phyloP scores from a whole-genome alignment of 129 eudicot genomes.

The Tagetes erecta region DNA sequence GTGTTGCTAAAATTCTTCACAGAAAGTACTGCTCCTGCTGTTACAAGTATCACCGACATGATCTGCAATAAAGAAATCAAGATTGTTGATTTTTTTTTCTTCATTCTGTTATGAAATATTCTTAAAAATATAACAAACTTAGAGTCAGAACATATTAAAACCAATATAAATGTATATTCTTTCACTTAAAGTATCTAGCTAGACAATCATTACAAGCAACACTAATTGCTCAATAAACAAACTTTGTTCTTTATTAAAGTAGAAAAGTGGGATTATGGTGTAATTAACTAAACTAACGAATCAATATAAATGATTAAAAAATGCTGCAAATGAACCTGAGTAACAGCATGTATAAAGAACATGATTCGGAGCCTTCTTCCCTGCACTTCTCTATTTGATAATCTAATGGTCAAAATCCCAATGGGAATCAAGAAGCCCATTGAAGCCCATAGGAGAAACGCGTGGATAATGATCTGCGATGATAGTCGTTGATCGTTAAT shows the following conservation, averaged over 20 bases:
- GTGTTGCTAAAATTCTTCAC: slow-evolving; percentile 69
- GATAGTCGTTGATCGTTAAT: slow-evolving; percentile 20
- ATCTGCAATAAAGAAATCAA: slow-evolving; percentile 42
- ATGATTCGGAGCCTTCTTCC: slow-evolving; percentile 54
- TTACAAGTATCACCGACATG: slow-evolving; percentile 57
- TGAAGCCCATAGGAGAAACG: slow-evolving; percentile 85
- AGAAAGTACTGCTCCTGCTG: slow-evolving; percentile 72
- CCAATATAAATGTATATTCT: slow-evolving; percentile 11
- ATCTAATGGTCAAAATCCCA: slow-evolving; percentile 64
- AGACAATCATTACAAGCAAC: slow-evolving; percentile 31
- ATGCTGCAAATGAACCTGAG: slow-evolving; percentile 47
- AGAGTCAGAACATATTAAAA: slow-evolving; percentile 15
- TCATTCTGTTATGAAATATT: background rate
- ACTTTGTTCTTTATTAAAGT: slow-evolving; percentile 23
- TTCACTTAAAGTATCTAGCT: slow-evolving; percentile 30
- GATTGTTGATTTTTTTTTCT: background rate
- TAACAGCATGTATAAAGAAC: slow-evolving; percentile 59
- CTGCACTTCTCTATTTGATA: slow-evolving; percentile 53
- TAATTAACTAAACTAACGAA: slow-evolving; percentile 27
- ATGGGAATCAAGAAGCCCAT: slow-evolving; percentile 85
- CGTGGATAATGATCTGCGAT: slow-evolving; percentile 52
- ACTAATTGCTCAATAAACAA: slow-evolving; percentile 11
- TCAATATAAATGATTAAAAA: slow-evolving; percentile 13
- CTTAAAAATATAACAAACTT: slow-evolving; percentile 14
- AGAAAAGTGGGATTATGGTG: slow-evolving; percentile 36